Conservation (phyloP, 2,329 filamentous ascomycete species). For the Colletotrichum aenigma region DNA sequence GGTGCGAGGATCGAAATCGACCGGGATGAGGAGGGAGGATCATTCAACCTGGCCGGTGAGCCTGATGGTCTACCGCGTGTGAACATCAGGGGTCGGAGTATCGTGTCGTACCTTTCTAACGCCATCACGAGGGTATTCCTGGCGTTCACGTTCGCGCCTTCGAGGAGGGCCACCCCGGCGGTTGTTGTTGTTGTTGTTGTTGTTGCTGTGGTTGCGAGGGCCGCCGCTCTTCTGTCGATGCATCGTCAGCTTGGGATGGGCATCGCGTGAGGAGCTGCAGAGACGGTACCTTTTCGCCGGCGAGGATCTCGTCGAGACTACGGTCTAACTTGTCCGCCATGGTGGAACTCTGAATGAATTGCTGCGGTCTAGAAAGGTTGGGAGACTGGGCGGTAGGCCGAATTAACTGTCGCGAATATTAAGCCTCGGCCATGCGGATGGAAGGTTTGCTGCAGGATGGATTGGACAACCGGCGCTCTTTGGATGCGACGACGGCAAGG, state of each 20-base stretch:
- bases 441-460: slow-evolving; percentile 1
- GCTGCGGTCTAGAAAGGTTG: not conserved
- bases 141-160: slow-evolving; percentile 35
- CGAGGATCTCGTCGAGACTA: slow-evolving; percentile 61
- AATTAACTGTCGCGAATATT: not conserved
- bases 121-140: slow-evolving; percentile 75
- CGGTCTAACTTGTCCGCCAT: slow-evolving; percentile 54
- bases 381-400: not conserved
- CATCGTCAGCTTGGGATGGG: not conserved
- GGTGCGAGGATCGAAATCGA: slow-evolving; percentile 1
- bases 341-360: not conserved
- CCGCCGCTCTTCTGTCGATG: slow-evolving; percentile 29
- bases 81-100: not conserved
- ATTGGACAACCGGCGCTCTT: not conserved
- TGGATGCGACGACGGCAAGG: not conserved
- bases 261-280: slow-evolving; percentile 26
- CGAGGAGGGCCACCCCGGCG: slow-evolving; percentile 23
- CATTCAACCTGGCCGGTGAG: slow-evolving; percentile 19
- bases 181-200: slow-evolving; percentile 14
- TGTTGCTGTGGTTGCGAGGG: slow-evolving; percentile 34
- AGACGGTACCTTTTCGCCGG: slow-evolving; percentile 47
- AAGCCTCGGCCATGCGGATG: not conserved
- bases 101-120: slow-evolving; percentile 77
- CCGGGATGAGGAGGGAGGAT: slow-evolving; percentile 23
- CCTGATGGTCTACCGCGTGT: not conserved